Evolutionary conservation across 1,139 yeast genomes (phyloP), one percentile per base, ranked within the genome.

Genomic region (Candida dubliniensis): DNA sequence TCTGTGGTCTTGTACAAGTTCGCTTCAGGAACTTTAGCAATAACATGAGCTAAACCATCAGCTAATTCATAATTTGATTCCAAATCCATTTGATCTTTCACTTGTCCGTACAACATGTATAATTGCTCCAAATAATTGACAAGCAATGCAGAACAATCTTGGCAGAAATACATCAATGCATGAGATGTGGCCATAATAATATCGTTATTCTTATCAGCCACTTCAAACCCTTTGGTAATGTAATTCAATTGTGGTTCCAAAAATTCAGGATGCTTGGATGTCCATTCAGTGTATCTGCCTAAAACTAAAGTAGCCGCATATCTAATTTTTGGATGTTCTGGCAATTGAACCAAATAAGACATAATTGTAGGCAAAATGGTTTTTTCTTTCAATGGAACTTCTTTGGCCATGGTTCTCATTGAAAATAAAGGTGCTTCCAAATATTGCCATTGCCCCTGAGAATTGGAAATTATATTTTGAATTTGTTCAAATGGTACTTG

Each of bases 221-320:
- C 59, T 47, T 78, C 78, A 57, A 93, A 88, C 0, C 97, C 96
- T 49, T 75, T 76, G 44, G 85, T 87, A 51, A 95, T 89, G 60
- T 90, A 93, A 53, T 85, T 84, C 47, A 95, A 74, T 63, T 91
- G 96, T 40, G 83, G 78, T 61, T 88, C 95, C 49, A 95, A 71
- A 55, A 75, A 86, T 49, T 87, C 84, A 1, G 96, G 89, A 64
- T 93, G 95, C 51, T 80, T 77, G 5, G 91, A 74, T 0, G 98
- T 89, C 98, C 99, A 95, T 65, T 86, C 91, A 1, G 98, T 88
- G 63, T 93, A 93, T 55, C 99, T 76, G 8, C 99, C 99, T 40
- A 95, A 71, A 1, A 93, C 96, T 55, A 93, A 74, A 0, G 96
- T 89, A 1, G 96, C 93, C 2, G 98, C 95, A 57, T 93, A 93